Evolutionary conservation across 495 filamentous ascomycete genomes (phyloP).

Genomic region (Aspergillus leporis): DNA sequence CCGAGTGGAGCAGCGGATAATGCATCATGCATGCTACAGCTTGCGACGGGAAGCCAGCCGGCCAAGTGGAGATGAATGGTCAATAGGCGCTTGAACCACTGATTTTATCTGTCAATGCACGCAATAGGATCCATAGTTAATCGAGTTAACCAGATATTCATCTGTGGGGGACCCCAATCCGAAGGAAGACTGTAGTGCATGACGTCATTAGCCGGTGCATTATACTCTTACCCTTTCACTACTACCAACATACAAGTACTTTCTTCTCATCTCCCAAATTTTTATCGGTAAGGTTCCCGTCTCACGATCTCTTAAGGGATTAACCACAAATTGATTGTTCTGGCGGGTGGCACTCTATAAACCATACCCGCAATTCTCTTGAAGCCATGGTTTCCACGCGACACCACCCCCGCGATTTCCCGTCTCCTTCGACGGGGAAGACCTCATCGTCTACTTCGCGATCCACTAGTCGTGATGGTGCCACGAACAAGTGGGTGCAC

Average conservation of each 20-base stretch:
- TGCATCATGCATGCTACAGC: background rate
- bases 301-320: background rate
- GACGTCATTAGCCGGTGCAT: constrained; percentile 31
- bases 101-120: background rate
- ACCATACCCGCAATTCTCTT: background rate
- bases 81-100: background rate
- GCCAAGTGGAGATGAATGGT: background rate
- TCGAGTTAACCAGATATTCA: background rate
- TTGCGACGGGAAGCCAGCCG: background rate
- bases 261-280: background rate
- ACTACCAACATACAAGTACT: background rate
- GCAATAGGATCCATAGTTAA: background rate
- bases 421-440: constrained; percentile 31
- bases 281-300: background rate
- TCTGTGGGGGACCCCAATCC: background rate
- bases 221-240: background rate
- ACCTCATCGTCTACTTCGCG: constrained; percentile 23
- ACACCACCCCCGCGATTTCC: constrained; percentile 49
- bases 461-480: constrained; percentile 27
- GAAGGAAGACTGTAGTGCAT: constrained; percentile 6
- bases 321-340: constrained; percentile 11
- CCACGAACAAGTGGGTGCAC: constrained; percentile 59
- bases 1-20: background rate
- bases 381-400: constrained; percentile 53
- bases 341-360: background rate